Evolutionary conservation across 768 basidiomycete species (phyloP).

Genomic region (Kwoniella sp.): DNA sequence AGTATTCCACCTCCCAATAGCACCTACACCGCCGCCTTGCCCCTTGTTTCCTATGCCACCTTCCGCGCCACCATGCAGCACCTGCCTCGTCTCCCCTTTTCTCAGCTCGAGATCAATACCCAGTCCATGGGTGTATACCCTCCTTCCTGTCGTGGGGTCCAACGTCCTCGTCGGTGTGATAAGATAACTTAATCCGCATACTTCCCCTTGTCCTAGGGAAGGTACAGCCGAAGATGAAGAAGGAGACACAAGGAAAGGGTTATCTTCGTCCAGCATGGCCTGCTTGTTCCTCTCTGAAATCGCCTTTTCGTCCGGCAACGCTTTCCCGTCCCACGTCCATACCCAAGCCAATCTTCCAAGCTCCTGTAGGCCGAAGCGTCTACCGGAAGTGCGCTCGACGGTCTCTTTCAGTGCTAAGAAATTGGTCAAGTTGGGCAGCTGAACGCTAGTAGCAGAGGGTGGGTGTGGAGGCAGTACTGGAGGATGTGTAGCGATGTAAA

Average conservation of each 20-base stretch:
- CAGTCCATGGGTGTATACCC: slow-evolving; percentile 52
- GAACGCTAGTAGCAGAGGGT: slow-evolving; percentile 32
- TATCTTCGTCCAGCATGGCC: slow-evolving; percentile 35
- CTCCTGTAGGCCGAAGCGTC: slow-evolving; percentile 49
- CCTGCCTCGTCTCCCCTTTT: slow-evolving; percentile 49
- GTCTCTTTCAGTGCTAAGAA: slow-evolving; percentile 46
- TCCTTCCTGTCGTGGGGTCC: slow-evolving; percentile 37
- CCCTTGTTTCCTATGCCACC: slow-evolving; percentile 50
- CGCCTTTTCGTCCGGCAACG: slow-evolving; percentile 29
- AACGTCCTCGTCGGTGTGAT: slow-evolving; percentile 51
- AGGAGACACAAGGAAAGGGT: slow-evolving; percentile 44
- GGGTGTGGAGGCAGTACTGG: slow-evolving; percentile 53
- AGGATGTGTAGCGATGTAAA: slow-evolving; percentile 53
- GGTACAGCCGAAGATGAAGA: not conserved
- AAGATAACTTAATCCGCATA: slow-evolving; percentile 36
- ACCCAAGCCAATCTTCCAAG: slow-evolving; percentile 50
- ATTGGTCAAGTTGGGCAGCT: slow-evolving; percentile 48
- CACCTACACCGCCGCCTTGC: slow-evolving; percentile 50
- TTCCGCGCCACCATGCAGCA: slow-evolving; percentile 41
- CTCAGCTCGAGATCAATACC: slow-evolving; percentile 50
- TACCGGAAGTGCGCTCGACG: slow-evolving; percentile 46
- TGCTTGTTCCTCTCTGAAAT: slow-evolving; percentile 25
- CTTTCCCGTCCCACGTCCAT: slow-evolving; percentile 52
- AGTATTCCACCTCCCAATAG: slow-evolving; percentile 53
- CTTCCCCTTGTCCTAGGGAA: slow-evolving; percentile 11